Percentiles rank a stretch among this genome's conserved stretches.
Evolutionary conservation across 306 rosid species (phyloP).

Genomic region (Nissolia schottii): DNA sequence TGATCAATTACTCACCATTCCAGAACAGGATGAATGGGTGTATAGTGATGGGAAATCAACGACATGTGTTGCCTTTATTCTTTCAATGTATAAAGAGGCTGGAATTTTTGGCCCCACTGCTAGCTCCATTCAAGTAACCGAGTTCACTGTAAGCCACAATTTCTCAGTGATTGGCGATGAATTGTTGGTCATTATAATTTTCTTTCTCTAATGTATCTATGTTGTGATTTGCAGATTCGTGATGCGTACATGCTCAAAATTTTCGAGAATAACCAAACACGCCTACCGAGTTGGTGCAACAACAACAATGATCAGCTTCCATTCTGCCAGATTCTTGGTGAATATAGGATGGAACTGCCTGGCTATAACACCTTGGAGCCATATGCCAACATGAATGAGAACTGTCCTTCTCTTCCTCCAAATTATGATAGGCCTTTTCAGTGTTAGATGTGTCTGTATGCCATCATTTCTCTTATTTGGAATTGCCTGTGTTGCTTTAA

Average conservation of each 20-base stretch:
- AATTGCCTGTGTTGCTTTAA: neutral
- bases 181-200: neutral
- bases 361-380: constrained; percentile 71
- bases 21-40: constrained; percentile 84
- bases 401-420: constrained; percentile 82
- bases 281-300: constrained; percentile 78
- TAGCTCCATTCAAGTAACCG: constrained; percentile 74
- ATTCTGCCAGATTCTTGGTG: constrained; percentile 91
- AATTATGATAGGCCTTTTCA: constrained; percentile 51
- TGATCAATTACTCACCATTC: constrained; percentile 68
- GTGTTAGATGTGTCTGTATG: constrained; percentile 32
- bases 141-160: constrained; percentile 63
- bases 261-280: constrained; percentile 68
- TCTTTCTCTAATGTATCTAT: neutral
- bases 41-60: constrained; percentile 92
- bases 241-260: constrained; percentile 79
- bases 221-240: constrained; percentile 47
- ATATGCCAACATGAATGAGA: constrained; percentile 80
- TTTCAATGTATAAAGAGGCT: constrained; percentile 80
- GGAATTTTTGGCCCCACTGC: constrained; percentile 63
- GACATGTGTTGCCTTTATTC: constrained; percentile 80
- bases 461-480: neutral
- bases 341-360: constrained; percentile 78
- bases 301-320: constrained; percentile 50
- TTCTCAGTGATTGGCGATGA: neutral